These are phyloP conservation scores for Thelephora ganbajun DNA, from an alignment of 768 basidiomycete species.

Conservation along the genomic window DNA sequence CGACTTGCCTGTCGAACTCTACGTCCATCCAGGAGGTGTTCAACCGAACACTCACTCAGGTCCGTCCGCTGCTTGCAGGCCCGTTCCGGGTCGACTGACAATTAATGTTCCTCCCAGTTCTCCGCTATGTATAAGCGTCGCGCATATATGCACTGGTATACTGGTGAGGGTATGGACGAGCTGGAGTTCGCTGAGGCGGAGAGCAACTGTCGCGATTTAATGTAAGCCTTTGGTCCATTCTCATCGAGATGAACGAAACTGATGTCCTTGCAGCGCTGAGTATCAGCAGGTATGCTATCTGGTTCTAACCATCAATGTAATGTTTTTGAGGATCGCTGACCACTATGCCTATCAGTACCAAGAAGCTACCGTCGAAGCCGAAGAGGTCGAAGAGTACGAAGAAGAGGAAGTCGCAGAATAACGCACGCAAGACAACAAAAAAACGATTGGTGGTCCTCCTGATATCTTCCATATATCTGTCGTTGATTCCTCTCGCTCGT, in stretches of 20 bases:
- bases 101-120: slow-evolving; percentile 33
- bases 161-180: slow-evolving; percentile 81
- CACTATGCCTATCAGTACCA: slow-evolving; percentile 31
- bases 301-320: background rate
- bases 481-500: background rate
- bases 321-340: background rate
- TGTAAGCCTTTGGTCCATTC: slow-evolving; percentile 35
- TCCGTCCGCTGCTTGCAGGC: slow-evolving; percentile 14
- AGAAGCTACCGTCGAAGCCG: slow-evolving; percentile 36
- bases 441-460: background rate
- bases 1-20: slow-evolving; percentile 61
- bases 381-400: slow-evolving; percentile 24
- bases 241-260: slow-evolving; percentile 2
- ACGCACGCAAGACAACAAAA: slow-evolving; percentile 17
- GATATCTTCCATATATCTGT: background rate
- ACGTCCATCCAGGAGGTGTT: slow-evolving; percentile 81
- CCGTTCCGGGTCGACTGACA: background rate
- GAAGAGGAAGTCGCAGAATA: slow-evolving; percentile 16
- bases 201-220: slow-evolving; percentile 66
- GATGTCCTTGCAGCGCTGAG: slow-evolving; percentile 44
- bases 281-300: slow-evolving; percentile 60
- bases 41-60: slow-evolving; percentile 53
- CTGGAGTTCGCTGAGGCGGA: slow-evolving; percentile 84
- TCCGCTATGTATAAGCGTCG: slow-evolving; percentile 67
- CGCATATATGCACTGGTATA: slow-evolving; percentile 89